Base-by-base conservation (phyloP, 106 monocot species). In the Dendrobium chrysotoxum region DNA sequence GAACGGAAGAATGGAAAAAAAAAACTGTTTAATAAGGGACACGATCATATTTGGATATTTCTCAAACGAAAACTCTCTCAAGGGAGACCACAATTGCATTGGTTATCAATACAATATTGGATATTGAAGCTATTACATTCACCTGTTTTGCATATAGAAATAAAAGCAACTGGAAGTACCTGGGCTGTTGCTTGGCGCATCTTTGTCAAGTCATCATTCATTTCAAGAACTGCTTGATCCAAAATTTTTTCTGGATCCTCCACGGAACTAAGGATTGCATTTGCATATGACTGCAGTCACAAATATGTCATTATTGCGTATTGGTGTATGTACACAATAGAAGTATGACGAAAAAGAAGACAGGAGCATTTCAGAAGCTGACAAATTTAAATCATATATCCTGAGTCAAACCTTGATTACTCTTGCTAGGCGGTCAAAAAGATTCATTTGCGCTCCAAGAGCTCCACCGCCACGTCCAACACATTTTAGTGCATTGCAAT, bases 161-260 rank as follows among this genome's bases (percentile, higher is more conserved):
- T 39, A 72, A 31, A 72, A 72, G 13, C 74, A 74, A 20, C 0
- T 16, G 74, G 58, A 80, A 40, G 47, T 57, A 98, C 98, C 92
- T 98, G 98, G 16, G 98, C 98, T 67, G 98, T 98, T 17, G 94
- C 98, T 70, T 98, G 97, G 20, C 97, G 89, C 92, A 95, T 98
- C 91, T 94, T 94, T 81, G 87, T 95, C 78, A 95, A 89, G 73
- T 95, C 98, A 83, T 98, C 91, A 86, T 90, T 98, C 98, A 98
- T 98, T 79, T 98, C 98, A 67, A 98, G 67, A 13, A 98, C 98
- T 53, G 98, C 92, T 86, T 98, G 98, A 57, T 98, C 98, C 81
- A 98, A 83, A 53, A 98, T 92, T 79, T 98, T 98, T 78, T 98
- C 98, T 74, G 98, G 94, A 79, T 98, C 98, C 85, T 98, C 94